These are phyloP conservation scores for Scedosporium aurantiacum DNA, from an alignment of 2,329 filamentous ascomycete species.

Conservation along the genomic window DNA sequence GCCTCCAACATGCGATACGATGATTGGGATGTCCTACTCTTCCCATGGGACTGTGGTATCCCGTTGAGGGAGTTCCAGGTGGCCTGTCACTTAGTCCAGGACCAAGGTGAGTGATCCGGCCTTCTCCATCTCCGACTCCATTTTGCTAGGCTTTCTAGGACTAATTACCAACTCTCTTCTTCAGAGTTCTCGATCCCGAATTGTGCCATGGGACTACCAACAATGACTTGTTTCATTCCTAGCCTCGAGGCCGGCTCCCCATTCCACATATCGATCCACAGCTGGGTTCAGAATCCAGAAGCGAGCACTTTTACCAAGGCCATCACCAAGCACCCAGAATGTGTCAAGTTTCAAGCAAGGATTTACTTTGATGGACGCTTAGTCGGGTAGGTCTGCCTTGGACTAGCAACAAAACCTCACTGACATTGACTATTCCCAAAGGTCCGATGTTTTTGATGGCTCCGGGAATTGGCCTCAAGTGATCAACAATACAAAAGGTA, in stretches of 20 bases:
- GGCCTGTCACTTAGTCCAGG: slow-evolving; percentile 57
- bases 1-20: slow-evolving; percentile 62
- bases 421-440: neutral
- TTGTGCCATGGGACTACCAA: slow-evolving; percentile 43
- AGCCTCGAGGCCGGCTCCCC: slow-evolving; percentile 45
- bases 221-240: slow-evolving; percentile 61
- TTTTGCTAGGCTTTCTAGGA: neutral
- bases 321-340: slow-evolving; percentile 44
- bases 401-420: neutral
- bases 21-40: slow-evolving; percentile 78
- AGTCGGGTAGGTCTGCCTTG: slow-evolving; percentile 40
- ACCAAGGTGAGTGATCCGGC: slow-evolving; percentile 25
- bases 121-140: neutral
- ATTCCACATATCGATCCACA: slow-evolving; percentile 66
- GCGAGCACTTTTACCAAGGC: slow-evolving; percentile 45
- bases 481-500: neutral
- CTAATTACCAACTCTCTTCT: neutral
- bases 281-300: slow-evolving; percentile 49
- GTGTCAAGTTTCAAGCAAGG: slow-evolving; percentile 52
- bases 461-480: neutral
- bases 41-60: slow-evolving; percentile 53
- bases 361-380: slow-evolving; percentile 58
- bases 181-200: slow-evolving; percentile 42
- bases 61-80: slow-evolving; percentile 78
- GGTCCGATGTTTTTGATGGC: neutral